Percentiles rank a stretch among this genome's conserved stretches.
These are phyloP conservation scores for Mortierella claussenii DNA, from an alignment of 192 early-diverging fungal genomes.

Conservation along the genomic window DNA sequence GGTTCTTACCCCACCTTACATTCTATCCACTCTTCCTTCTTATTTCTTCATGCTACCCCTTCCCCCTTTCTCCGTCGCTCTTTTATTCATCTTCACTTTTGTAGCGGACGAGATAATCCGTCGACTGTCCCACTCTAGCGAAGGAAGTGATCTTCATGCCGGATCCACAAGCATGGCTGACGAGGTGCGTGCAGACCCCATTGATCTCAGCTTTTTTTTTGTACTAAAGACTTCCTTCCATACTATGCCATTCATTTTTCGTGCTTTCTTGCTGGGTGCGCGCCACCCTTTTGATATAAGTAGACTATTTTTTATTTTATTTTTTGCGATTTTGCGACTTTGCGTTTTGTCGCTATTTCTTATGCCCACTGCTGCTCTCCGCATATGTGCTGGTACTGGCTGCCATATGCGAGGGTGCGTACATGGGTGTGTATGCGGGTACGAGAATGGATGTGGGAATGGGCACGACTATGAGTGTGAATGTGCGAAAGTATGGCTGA, in stretches of 20 bases:
- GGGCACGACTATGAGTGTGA: too few species aligned
- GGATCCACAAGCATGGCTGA: neutral
- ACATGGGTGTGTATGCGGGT: too few species aligned
- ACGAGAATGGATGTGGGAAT: too few species aligned
- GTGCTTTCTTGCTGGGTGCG: neutral
- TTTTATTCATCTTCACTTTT: too few species aligned
- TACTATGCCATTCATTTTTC: neutral
- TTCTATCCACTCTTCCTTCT: neutral
- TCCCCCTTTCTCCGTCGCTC: neutral
- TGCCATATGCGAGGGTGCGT: too few species aligned
- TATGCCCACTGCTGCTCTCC: too few species aligned
- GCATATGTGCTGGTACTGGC: too few species aligned
- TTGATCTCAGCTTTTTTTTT: too few species aligned
- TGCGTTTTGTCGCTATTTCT: neutral
- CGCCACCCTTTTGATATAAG: neutral
- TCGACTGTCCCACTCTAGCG: slow-evolving; percentile 20
- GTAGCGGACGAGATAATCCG: slow-evolving; percentile 19
- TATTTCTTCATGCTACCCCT: neutral
- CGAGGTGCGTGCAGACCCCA: slow-evolving; percentile 24
- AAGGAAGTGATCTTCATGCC: slow-evolving; percentile 6
- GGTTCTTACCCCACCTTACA: neutral
- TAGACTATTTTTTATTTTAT: slow-evolving; percentile 10
- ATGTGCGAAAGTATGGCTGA: too few species aligned
- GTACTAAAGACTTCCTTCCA: too few species aligned
- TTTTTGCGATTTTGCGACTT: slow-evolving; percentile 31